Base-by-base conservation (phyloP, 805 yeast genomes). In the Starmerella stigmatis region DNA sequence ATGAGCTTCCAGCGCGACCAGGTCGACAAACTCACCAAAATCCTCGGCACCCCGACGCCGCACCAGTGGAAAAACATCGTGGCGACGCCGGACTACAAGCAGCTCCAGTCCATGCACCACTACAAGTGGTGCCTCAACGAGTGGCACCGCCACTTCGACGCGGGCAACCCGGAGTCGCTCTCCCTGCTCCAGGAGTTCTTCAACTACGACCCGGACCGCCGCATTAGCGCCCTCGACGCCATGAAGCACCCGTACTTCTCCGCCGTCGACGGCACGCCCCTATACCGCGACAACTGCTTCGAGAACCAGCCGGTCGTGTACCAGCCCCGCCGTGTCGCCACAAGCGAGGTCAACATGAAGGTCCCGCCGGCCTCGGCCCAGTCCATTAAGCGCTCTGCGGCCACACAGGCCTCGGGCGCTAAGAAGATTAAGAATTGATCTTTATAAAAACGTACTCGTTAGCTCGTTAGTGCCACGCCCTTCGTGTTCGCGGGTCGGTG, bases 121-220 rank as follows among this genome's bases (percentile, higher is more conserved):
- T 81, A 78, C 55, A 83, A 86, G 1, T 70, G 79, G 34, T 82
- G 81, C 56, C 65, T 92, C 31, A 76, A 76, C 32, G 76, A 79
- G 11, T 92, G 98, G 98, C 89, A 81, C 60, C 82, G 80, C 50
- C 71, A 84, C 2, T 77, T 83, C 23, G 94, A 94, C 12, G 89
- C 85, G 0, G 67, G 76, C 5, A 82, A 81, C 58, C 74, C 73
- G 46, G 70, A 70, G 53, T 86, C 94, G 34, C 68, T 83, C 17
- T 73, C 75, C 46, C 65, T 89, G 22, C 64, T 89, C 22, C 66
- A 74, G 29, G 73, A 73, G 33, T 60, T 92, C 31, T 63, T 92
- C 42, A 81, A 75, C 48, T 92, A 86, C 61, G 95, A 92, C 58
- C 97, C 98, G 0, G 70, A 78, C 7, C 69, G 68, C 20, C 68